Conservation (phyloP, 1,284 basidiomycete species). For the Microbotryum silenes-acaulis region DNA sequence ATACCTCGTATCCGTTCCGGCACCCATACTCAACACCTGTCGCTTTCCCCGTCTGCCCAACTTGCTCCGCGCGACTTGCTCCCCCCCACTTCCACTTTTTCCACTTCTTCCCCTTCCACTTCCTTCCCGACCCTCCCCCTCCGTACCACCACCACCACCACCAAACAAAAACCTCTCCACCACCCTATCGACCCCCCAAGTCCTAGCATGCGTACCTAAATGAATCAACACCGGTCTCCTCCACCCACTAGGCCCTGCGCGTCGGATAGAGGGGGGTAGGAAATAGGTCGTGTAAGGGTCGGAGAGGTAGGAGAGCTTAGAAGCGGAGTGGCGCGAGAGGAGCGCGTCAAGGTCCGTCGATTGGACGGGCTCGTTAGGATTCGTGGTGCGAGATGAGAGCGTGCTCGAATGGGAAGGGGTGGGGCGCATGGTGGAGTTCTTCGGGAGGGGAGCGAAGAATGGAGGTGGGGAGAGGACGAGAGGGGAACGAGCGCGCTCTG, state of each 20-base stretch:
- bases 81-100: constrained; percentile 25
- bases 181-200: constrained; percentile 68
- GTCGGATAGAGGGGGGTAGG: constrained; percentile 58
- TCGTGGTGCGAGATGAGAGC: too few species aligned
- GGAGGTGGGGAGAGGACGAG: too few species aligned
- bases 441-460: too few species aligned
- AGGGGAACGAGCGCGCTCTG: too few species aligned
- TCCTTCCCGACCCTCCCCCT: constrained; percentile 31
- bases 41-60: constrained; percentile 38
- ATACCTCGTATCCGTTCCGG: constrained; percentile 86
- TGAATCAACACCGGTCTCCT: constrained; percentile 69
- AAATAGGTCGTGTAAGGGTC: constrained; percentile 64
- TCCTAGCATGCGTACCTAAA: constrained; percentile 83
- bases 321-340: constrained; percentile 69
- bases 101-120: constrained; percentile 5
- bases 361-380: constrained; percentile 50
- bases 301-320: constrained; percentile 61
- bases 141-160: background rate
- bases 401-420: too few species aligned
- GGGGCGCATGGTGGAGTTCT: too few species aligned
- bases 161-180: constrained; percentile 60
- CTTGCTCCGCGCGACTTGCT: too few species aligned
- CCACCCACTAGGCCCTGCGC: background rate
- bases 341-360: constrained; percentile 67
- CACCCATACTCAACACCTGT: constrained; percentile 82